Evolutionary conservation across 1,284 basidiomycete genomes (phyloP).

Genomic region (Pisolithus thermaeus): DNA sequence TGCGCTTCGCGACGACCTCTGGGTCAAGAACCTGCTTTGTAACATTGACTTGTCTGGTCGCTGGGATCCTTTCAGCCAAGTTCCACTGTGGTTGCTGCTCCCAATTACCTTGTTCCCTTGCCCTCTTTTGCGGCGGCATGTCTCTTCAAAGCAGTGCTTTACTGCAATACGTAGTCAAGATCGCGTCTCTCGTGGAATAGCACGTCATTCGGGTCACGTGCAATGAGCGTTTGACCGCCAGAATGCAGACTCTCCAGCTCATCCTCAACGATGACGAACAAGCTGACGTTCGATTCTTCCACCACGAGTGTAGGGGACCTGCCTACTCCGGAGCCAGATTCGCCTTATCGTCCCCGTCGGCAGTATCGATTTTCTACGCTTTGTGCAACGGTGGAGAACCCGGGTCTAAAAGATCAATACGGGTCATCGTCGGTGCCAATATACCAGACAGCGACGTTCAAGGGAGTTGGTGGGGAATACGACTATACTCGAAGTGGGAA

Average conservation of each 20-base stretch:
- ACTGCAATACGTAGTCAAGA: too few species aligned
- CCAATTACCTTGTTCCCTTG: slow-evolving; percentile 39
- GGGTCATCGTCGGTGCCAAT: slow-evolving; percentile 93
- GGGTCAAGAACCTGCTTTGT: slow-evolving; percentile 48
- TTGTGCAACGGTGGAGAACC: slow-evolving; percentile 89
- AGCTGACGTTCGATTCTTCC: slow-evolving; percentile 17
- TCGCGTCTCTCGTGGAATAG: not conserved
- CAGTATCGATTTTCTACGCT: slow-evolving; percentile 80
- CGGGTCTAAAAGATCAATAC: slow-evolving; percentile 91
- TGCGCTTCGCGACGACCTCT: slow-evolving; percentile 68
- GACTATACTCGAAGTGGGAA: slow-evolving; percentile 97
- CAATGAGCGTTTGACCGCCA: not conserved
- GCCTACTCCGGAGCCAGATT: slow-evolving; percentile 74
- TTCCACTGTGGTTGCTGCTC: not conserved
- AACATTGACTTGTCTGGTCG: slow-evolving; percentile 37
- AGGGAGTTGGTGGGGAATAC: slow-evolving; percentile 85
- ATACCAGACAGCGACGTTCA: slow-evolving; percentile 98
- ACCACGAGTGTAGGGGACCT: slow-evolving; percentile 34
- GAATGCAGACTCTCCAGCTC: not conserved
- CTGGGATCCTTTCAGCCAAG: slow-evolving; percentile 20
- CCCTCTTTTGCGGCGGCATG: slow-evolving; percentile 41
- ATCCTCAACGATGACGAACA: slow-evolving; percentile 12
- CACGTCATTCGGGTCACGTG: not conserved
- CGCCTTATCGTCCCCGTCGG: slow-evolving; percentile 56
- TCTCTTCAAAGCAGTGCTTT: too few species aligned